Percentiles rank a stretch among this genome's conserved stretches.
Conservation (phyloP, 1,284 basidiomycete genomes). For the Trametes sp. region DNA sequence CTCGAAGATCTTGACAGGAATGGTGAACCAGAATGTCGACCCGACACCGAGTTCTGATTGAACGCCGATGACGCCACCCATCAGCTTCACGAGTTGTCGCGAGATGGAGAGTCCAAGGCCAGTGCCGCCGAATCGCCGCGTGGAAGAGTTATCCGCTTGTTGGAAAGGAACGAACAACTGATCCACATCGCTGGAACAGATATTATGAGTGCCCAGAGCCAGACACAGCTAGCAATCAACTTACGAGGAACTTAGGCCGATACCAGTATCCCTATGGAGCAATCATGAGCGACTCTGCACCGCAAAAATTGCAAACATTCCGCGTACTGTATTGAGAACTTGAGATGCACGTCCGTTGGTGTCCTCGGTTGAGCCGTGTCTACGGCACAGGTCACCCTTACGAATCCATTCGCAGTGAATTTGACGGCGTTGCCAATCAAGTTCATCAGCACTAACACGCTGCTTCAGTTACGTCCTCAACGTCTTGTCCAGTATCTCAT, state of each 20-base stretch:
- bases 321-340: conserved; percentile 69
- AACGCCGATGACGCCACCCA: conserved; percentile 75
- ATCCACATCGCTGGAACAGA: conserved; percentile 57
- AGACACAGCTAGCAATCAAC: conserved; percentile 3
- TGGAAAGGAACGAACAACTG: conserved; percentile 75
- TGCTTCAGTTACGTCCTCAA: background rate
- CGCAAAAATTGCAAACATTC: background rate
- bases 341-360: conserved; percentile 58
- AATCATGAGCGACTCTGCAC: background rate
- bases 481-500: conserved; percentile 7
- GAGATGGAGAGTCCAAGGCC: conserved; percentile 78
- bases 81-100: conserved; percentile 73
- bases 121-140: conserved; percentile 74
- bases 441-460: conserved; percentile 68
- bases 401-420: conserved; percentile 68
- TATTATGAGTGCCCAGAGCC: background rate
- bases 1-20: conserved; percentile 65
- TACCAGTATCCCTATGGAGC: conserved; percentile 66
- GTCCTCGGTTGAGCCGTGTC: conserved; percentile 47
- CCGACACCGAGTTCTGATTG: conserved; percentile 67
- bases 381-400: conserved; percentile 65
- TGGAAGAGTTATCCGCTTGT: conserved; percentile 78
- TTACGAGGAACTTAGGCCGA: conserved; percentile 62
- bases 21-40: conserved; percentile 74
- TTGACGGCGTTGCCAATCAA: conserved; percentile 79